phyloP scores from a whole-genome alignment of 495 filamentous ascomycete genomes.

The Cryomyces minteri region DNA sequence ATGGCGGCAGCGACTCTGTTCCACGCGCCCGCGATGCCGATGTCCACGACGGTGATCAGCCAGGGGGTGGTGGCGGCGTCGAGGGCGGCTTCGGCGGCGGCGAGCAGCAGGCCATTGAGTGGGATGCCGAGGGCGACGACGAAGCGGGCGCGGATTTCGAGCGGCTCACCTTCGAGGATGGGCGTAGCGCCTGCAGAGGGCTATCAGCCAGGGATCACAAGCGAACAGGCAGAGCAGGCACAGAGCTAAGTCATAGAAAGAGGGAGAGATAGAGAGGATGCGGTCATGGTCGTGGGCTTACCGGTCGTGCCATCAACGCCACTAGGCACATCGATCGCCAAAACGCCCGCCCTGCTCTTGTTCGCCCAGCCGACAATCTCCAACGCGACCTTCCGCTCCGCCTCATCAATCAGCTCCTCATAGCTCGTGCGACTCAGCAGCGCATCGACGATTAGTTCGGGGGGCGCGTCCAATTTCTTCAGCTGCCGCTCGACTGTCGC shows the following conservation, averaged over 20 bases:
- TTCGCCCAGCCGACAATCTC: constrained; percentile 81
- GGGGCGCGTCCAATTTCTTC: constrained; percentile 36
- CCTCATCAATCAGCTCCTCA: constrained; percentile 65
- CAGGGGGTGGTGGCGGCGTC: constrained; percentile 29
- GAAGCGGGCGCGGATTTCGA: constrained; percentile 56
- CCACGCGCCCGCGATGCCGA: constrained; percentile 74
- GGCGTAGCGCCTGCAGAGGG: constrained; percentile 26
- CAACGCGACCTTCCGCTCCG: constrained; percentile 66
- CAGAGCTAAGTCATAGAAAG: neutral
- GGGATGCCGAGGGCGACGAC: constrained; percentile 74
- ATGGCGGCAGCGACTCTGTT: constrained; percentile 27
- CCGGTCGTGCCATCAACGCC: constrained; percentile 70
- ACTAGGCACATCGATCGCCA: constrained; percentile 75
- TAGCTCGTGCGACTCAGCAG: constrained; percentile 65
- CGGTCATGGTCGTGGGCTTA: constrained; percentile 16
- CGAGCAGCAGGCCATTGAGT: constrained; percentile 57
- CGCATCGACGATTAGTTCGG: constrained; percentile 77
- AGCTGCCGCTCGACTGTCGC: constrained; percentile 23
- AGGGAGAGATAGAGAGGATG: neutral
- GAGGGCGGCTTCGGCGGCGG: constrained; percentile 34
- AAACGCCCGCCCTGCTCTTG: constrained; percentile 50
- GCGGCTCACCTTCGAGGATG: constrained; percentile 44
- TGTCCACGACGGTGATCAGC: constrained; percentile 67
- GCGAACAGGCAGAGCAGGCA: neutral
- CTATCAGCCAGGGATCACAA: neutral